Conservation (phyloP, 116 monocot species). For the Iris pallida region DNA sequence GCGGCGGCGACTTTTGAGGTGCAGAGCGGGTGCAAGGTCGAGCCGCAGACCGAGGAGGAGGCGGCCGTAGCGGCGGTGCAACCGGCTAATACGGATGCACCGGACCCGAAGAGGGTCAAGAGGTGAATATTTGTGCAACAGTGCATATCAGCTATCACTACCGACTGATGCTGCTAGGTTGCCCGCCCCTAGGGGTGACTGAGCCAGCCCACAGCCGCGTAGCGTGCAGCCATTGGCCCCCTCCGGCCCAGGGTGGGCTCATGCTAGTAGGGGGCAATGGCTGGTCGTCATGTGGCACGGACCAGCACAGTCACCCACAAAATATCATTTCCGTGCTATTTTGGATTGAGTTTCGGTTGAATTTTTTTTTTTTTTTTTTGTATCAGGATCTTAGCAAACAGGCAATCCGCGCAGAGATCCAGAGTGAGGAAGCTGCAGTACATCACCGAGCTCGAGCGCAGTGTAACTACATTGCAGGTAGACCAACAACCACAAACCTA, state of each 20-base stretch:
- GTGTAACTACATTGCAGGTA: constrained; percentile 74
- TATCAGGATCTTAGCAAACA: constrained; percentile 82
- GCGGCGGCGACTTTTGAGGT: constrained; percentile 3
- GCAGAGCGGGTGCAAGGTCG: constrained; percentile 29
- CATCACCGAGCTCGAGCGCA: constrained; percentile 91
- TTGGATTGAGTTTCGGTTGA: not conserved
- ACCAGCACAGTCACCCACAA: not conserved
- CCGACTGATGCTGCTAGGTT: not conserved
- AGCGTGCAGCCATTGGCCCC: too few species aligned
- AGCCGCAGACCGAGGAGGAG: not conserved
- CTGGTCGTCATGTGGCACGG: not conserved
- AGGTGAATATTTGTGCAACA: constrained; percentile 32
- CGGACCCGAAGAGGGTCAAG: constrained; percentile 89
- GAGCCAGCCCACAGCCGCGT: too few species aligned
- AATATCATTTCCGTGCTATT: not conserved
- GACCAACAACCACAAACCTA: not conserved
- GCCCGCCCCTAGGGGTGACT: too few species aligned
- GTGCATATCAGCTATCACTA: not conserved
- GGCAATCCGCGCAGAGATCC: constrained; percentile 97
- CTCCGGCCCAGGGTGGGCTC: too few species aligned
- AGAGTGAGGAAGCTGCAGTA: constrained; percentile 93
- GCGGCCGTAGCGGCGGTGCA: constrained; percentile 1
- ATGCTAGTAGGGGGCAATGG: too few species aligned
- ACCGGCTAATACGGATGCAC: not conserved
- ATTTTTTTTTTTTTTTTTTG: not conserved